A percentile compares a stretch with the other conserved stretches of the same genome.
Evolutionary conservation across 2,329 filamentous ascomycete species (phyloP).

Genomic region (Coniella vitis): DNA sequence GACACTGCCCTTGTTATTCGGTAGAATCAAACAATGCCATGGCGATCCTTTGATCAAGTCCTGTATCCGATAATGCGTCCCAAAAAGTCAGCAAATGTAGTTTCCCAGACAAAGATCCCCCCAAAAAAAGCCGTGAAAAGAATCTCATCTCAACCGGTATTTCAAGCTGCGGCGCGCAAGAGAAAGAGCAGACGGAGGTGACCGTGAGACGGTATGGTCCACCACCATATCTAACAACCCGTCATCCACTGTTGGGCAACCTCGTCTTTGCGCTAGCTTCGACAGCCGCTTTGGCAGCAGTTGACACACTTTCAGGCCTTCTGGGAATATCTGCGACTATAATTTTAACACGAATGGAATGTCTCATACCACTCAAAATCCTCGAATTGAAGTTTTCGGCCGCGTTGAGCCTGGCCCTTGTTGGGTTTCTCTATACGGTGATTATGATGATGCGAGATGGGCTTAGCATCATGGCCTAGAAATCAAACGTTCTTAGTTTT

Average conservation of each 20-base stretch:
- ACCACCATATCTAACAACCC: not conserved
- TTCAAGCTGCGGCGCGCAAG: constrained; percentile 4
- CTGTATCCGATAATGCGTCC: constrained; percentile 6
- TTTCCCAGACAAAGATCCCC: not conserved
- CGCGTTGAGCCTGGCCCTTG: constrained; percentile 68
- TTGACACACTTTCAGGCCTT: not conserved
- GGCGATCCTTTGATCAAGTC: constrained; percentile 8
- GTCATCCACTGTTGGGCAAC: constrained; percentile 2
- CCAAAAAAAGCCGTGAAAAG: not conserved
- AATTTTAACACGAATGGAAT: not conserved
- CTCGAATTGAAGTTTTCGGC: constrained; percentile 86
- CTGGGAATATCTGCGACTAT: not conserved
- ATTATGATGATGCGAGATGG: constrained; percentile 43
- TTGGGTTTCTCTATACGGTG: constrained; percentile 45
- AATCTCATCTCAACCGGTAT: constrained; percentile 10
- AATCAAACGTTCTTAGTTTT: constrained; percentile 8
- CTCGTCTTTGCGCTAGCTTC: constrained; percentile 3
- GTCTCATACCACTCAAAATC: constrained; percentile 87
- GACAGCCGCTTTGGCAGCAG: constrained; percentile 4
- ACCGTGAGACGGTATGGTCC: constrained; percentile 3
- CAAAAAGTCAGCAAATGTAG: constrained; percentile 8
- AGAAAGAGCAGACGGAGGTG: constrained; percentile 4
- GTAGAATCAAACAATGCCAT: not conserved
- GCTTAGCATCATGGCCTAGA: constrained; percentile 42
- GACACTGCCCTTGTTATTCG: not conserved